Conservation (phyloP, 192 early-diverging fungal genomes). For the Umbelopsis vinacea region DNA sequence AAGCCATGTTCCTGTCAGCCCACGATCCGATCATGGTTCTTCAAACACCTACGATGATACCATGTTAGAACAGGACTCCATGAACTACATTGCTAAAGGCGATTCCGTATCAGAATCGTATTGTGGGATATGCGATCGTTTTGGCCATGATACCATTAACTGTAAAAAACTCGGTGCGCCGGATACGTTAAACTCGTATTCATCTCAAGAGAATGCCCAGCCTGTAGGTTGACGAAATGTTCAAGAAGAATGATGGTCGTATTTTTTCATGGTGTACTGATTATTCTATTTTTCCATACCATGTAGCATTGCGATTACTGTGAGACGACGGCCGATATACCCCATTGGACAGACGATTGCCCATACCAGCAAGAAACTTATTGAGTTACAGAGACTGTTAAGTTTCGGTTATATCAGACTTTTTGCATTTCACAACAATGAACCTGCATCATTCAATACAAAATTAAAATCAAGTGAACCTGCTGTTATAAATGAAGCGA, state of each 20-base stretch:
- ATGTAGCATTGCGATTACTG: constrained; percentile 6
- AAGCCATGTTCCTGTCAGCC: background rate
- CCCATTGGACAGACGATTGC: constrained; percentile 15
- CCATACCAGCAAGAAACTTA: constrained; percentile 2
- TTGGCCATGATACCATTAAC: constrained; percentile 5
- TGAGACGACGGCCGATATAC: background rate
- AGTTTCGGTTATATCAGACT: background rate
- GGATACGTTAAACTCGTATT: background rate
- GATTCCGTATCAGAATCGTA: background rate
- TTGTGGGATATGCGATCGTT: constrained; percentile 2
- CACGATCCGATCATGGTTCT: background rate
- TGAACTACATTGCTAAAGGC: background rate
- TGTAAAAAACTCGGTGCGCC: background rate
- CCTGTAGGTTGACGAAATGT: background rate
- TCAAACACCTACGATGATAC: background rate
- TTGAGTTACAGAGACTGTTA: background rate
- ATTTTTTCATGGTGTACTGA: background rate
- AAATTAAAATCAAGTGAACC: too few relatives aligned
- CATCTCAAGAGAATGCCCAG: background rate
- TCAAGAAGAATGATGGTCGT: too few relatives aligned
- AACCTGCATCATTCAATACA: too few relatives aligned
- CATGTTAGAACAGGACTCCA: background rate
- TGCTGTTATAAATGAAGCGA: too few relatives aligned
- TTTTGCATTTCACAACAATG: too few relatives aligned
- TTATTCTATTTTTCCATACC: background rate